Evolutionary conservation across 2,329 filamentous ascomycete species (phyloP).

Genomic region (Sphaerulina populicola): DNA sequence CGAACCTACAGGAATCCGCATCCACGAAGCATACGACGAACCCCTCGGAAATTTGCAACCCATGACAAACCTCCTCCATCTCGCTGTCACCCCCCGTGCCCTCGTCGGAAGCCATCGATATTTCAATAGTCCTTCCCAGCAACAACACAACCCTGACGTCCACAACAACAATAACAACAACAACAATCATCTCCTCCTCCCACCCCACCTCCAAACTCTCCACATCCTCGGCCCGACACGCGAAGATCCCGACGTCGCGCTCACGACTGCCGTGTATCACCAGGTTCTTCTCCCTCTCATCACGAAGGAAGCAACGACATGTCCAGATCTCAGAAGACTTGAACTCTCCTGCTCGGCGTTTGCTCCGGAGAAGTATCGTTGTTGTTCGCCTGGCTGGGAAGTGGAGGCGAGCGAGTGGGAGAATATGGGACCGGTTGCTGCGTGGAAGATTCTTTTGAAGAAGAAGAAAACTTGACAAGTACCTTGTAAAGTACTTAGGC

Average conservation of each 20-base stretch:
- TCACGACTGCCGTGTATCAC: background rate
- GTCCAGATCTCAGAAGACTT: background rate
- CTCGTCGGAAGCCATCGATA: background rate
- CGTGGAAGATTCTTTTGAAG: background rate
- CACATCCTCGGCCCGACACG: conserved; percentile 2
- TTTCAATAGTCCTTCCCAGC: background rate
- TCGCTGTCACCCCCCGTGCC: conserved; percentile 6
- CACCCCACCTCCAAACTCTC: background rate
- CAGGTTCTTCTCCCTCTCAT: background rate
- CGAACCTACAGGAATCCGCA: background rate
- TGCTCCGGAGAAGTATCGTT: too few relatives aligned
- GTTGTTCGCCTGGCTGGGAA: background rate
- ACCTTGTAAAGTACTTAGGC: too few relatives aligned
- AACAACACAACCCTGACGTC: too few relatives aligned
- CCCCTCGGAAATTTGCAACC: conserved; percentile 2
- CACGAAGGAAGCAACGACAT: background rate
- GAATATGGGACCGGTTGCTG: background rate
- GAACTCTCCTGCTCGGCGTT: background rate
- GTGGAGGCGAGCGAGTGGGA: background rate
- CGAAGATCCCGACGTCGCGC: background rate
- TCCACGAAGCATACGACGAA: conserved; percentile 4
- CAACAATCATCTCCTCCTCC: background rate
- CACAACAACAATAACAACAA: too few relatives aligned
- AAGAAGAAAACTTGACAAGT: too few relatives aligned
- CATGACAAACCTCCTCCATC: background rate